Percentiles rank a stretch among this genome's conserved stretches.
Conservation (phyloP, 148 eudicot genomes). For the Gaultheria prostrata region DNA sequence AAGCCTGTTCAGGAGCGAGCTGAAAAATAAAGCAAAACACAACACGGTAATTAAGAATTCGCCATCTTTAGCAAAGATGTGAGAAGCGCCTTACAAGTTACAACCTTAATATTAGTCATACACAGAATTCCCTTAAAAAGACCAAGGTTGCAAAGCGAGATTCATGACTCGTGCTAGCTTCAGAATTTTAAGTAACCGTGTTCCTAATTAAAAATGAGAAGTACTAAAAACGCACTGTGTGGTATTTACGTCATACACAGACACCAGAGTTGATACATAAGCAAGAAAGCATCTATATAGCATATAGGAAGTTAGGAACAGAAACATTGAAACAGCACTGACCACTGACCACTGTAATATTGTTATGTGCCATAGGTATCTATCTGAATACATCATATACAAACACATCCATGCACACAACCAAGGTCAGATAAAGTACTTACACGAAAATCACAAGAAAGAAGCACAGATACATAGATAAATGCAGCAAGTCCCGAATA, state of each 20-base stretch:
- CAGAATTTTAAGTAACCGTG: background rate
- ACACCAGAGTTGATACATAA: background rate
- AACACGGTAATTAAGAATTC: background rate
- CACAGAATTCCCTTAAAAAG: background rate
- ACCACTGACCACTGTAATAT: background rate
- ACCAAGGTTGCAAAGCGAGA: background rate
- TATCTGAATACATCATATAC: too few relatives aligned
- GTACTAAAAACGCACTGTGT: background rate
- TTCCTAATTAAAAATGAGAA: background rate
- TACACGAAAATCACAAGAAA: conserved; percentile 94
- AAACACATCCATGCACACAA: conserved; percentile 5
- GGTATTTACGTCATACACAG: background rate
- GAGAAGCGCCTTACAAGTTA: too few relatives aligned
- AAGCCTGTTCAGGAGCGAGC: background rate
- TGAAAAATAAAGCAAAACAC: background rate
- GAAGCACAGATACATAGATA: conserved; percentile 96
- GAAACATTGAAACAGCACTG: background rate
- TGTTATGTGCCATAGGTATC: background rate
- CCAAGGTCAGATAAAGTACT: conserved; percentile 31
- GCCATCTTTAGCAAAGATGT: background rate
- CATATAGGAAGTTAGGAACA: background rate
- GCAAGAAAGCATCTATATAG: background rate
- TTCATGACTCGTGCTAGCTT: background rate
- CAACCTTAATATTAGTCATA: background rate
- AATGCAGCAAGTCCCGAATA: conserved; percentile 85